A percentile compares a stretch with the other conserved stretches of the same genome.
Conservation (phyloP, 2,329 filamentous ascomycete genomes). For the Phyllosticta citribraziliensis region DNA sequence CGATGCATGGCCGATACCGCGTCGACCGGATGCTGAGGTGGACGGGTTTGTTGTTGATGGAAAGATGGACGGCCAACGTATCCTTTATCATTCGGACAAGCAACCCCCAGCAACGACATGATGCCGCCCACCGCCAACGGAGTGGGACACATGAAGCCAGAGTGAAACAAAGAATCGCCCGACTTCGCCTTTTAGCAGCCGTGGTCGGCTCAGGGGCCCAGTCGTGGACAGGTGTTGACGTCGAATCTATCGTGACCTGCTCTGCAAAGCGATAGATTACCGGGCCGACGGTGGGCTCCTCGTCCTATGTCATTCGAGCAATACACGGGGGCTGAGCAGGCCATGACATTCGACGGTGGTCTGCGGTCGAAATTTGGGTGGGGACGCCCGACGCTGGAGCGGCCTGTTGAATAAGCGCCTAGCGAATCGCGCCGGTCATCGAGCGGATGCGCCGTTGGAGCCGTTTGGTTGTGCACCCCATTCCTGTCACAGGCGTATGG, state of each 20-base stretch:
- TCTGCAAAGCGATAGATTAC: slow-evolving; percentile 1
- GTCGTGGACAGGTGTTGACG: not conserved
- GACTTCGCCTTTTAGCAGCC: not conserved
- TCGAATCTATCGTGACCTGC: not conserved
- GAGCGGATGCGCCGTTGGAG: not conserved
- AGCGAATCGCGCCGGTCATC: slow-evolving; percentile 5
- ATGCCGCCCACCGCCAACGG: not conserved
- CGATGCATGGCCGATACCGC: not conserved
- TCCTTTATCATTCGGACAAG: not conserved
- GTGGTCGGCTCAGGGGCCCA: not conserved
- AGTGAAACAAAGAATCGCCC: not conserved
- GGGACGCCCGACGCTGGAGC: slow-evolving; percentile 1
- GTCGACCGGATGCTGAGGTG: not conserved
- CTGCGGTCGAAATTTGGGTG: slow-evolving; percentile 6
- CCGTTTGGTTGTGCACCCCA: not conserved
- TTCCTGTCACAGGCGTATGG: not conserved
- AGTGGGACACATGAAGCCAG: not conserved
- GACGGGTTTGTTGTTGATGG: not conserved
- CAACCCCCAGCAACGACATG: not conserved
- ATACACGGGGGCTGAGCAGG: slow-evolving; percentile 3
- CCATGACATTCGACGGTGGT: slow-evolving; percentile 9
- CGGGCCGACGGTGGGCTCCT: slow-evolving; percentile 8
- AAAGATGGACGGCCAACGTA: not conserved
- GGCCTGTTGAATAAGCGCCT: slow-evolving; percentile 1
- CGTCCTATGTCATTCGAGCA: slow-evolving; percentile 8